Base-by-base conservation (phyloP, 2,329 filamentous ascomycete species). In the Colletotrichum tropicicola region DNA sequence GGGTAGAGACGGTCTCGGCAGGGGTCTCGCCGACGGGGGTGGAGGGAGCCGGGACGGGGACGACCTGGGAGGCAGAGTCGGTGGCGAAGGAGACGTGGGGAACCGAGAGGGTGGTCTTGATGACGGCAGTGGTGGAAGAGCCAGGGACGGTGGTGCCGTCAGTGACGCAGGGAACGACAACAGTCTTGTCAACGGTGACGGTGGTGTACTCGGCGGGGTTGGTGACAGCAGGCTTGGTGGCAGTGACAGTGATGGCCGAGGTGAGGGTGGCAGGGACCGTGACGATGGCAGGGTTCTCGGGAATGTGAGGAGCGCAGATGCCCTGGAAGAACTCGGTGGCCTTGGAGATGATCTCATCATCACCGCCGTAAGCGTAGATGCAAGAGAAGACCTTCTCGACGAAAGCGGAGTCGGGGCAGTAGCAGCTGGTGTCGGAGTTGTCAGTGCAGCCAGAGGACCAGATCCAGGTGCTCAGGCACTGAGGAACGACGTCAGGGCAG, bases 381-480 rank as follows among this genome's bases (percentile, higher is more conserved):
- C 95, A 98, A 67, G 87, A 82, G 78, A 92, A 95, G 76, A 98
- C 89, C 74, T 90, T 90, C 77, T 89, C 83, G 74, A 94, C 92
- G 80, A 96, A 95, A 59, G 88, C 82, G 66, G 85, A 78, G 75
- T 91, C 87, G 71, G 92, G 91, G 89, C 95, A 98, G 90, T 92
- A 97, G 88, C 95, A 98, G 70, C 81, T 79, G 65, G 85, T 80
- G 74, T 97, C 93, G 44, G 91, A 90, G 89, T 97, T 97, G 82
- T 92, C 89, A 72, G 85, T 85, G 88, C 95, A 98, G 75, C 87
- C 82, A 54, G 73, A 66, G 66, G 85, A 80, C 76, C 88, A 87
- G 73, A 97, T 80, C 92, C 93, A 98, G 73, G 94, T 97, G 87
- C 95, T 96, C 80, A 98, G 83, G 84, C 95, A 98, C 75, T 89